Base-by-base conservation (phyloP, 1,284 basidiomycete species). In the Gymnopus androsaceus region DNA sequence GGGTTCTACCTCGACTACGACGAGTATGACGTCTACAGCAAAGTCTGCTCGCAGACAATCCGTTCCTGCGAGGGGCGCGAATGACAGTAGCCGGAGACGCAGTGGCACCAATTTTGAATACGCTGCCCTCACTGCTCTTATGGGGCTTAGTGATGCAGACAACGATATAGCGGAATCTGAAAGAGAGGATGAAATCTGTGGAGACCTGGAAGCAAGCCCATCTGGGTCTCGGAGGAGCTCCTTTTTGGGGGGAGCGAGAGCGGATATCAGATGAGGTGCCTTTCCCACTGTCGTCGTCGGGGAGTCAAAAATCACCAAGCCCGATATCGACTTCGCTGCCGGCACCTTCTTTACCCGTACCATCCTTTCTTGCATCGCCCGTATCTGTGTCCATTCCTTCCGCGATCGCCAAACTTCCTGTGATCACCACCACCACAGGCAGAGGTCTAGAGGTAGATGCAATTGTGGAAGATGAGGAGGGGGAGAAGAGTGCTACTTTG, bases 391-490 rank as follows among this genome's bases (percentile, higher is more conserved):
- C 28, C 14, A 36, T 34, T n/a, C n/a, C n/a, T n/a, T n/a, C n/a
- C n/a, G n/a, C 28, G 28, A 17, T 34, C 14, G 8, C 27, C 6
- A 19, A 37, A 28, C 45, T 33, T 23, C 37, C 50, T 15, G 21
- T 23, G 37, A 42, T 38, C 3, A 27, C 31, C n/a, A 58, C 57
- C 12, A 46, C 61, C 33, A 21, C 36, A 28, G 21, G 46, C 9
- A 48, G 33, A 36, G 33, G 58, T 36, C 28, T 46, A 37, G 45
- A 53, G 19, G 48, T 59, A 27, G 59, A 56, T 14, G 50, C 61
- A 3, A 64, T 67, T 47, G 64, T 56, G 23, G 66, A 66, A 54
- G 58, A 60, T 17, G 61, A 63, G 25, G 66, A 63, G 54, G 53
- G 36, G 21, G 58, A 61, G 27, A 45, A 37, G 8, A 30, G 50